Conservation (phyloP, 768 basidiomycete species). For the Hypsizygus marmoreus region DNA sequence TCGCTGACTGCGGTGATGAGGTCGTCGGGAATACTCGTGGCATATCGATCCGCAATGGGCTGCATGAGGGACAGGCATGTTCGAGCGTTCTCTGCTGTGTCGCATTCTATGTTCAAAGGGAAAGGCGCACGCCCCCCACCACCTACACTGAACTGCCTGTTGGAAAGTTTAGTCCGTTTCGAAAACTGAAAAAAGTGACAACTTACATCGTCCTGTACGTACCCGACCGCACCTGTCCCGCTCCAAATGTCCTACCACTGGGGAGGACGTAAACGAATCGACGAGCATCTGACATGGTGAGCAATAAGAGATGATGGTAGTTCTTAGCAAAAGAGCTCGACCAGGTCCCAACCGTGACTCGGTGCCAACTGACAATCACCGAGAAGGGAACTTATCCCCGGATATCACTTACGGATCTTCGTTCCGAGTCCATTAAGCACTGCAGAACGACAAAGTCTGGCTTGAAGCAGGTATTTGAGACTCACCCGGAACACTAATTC, state of each 20-base stretch:
- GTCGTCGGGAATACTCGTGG: no score
- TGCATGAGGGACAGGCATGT: not conserved
- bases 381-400: no score
- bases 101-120: constrained; percentile 2
- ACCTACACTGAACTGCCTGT: not conserved
- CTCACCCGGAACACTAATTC: no score
- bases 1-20: not conserved
- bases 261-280: not conserved
- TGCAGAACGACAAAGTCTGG: no score
- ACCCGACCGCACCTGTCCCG: not conserved
- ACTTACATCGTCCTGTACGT: not conserved
- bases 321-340: no score
- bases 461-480: no score
- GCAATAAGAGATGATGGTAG: not conserved
- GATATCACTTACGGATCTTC: no score
- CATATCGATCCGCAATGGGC: not conserved
- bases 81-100: not conserved
- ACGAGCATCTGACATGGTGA: not conserved
- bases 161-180: not conserved
- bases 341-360: no score
- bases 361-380: no score
- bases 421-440: no score
- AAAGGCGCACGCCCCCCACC: not conserved
- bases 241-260: not conserved
- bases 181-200: not conserved